A percentile compares a stretch with the other conserved stretches of the same genome.
Conservation (phyloP, 139 green algal species). For the Tetraselmis chui region DNA sequence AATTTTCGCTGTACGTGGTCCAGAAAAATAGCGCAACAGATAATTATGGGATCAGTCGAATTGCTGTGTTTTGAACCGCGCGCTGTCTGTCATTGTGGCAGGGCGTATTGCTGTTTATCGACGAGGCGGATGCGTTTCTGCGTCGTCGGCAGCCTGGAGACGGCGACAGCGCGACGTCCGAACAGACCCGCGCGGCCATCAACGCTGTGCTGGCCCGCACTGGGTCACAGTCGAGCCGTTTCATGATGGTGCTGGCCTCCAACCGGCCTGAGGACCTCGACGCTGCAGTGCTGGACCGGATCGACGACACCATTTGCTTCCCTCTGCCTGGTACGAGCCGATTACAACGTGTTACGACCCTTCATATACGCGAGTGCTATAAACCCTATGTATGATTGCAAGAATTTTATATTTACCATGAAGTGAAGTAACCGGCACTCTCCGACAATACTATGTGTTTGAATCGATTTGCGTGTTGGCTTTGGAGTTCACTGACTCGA, state of each 20-base stretch:
- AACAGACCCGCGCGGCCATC: conserved; percentile 69
- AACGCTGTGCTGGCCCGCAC: conserved; percentile 86
- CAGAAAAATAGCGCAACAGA: no score
- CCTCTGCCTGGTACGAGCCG: conserved; percentile 5
- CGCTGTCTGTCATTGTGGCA: no score
- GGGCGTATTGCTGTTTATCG: conserved; percentile 94
- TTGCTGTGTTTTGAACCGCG: no score
- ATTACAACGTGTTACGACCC: no score
- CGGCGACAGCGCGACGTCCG: conserved; percentile 39
- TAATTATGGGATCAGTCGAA: no score
- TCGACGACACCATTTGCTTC: conserved; percentile 25
- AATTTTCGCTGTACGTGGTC: background rate
- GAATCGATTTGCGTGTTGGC: no score
- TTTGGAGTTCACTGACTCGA: no score
- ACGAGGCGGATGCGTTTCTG: conserved; percentile 97
- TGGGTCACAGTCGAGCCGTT: conserved; percentile 59
- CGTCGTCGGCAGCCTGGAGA: conserved; percentile 72
- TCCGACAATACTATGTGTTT: no score
- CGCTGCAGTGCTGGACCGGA: conserved; percentile 34
- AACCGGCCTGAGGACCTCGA: conserved; percentile 73
- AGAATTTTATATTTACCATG: no score
- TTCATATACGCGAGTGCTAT: no score
- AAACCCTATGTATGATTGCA: no score
- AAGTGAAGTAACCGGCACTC: no score
- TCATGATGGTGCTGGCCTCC: conserved; percentile 86